These are phyloP conservation scores for Debaryomyces coudertii DNA, from an alignment of 1,139 yeast genomes.

Conservation along the genomic window DNA sequence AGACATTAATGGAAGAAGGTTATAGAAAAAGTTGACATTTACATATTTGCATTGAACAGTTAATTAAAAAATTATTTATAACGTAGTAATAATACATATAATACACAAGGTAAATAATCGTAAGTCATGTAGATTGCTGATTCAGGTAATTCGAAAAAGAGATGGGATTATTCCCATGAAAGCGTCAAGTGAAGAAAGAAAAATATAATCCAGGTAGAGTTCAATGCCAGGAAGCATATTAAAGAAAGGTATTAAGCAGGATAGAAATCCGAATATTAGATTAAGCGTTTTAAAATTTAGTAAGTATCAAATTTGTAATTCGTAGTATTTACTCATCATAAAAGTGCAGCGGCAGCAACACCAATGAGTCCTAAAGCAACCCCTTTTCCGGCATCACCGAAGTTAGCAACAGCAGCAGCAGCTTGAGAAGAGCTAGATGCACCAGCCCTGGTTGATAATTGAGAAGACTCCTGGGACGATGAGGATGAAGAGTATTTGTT, in stretches of 20 bases:
- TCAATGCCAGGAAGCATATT: neutral
- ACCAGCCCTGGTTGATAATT: neutral
- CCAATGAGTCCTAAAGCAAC: conserved; percentile 52
- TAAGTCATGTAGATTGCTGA: conserved; percentile 4
- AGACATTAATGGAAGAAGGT: conserved; percentile 46
- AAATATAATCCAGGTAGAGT: conserved; percentile 1
- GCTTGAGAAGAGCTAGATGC: neutral
- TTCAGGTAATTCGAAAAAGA: neutral
- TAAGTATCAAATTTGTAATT: neutral
- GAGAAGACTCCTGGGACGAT: neutral
- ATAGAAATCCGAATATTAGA: neutral
- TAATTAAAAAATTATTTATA: neutral
- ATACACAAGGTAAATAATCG: conserved; percentile 3
- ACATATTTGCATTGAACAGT: neutral
- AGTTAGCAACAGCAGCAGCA: conserved; percentile 16
- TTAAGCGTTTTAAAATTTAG: neutral
- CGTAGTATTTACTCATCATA: conserved; percentile 25
- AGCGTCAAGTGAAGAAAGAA: conserved; percentile 1
- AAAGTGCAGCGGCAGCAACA: conserved; percentile 50
- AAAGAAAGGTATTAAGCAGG: neutral
- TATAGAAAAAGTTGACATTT: conserved; percentile 13
- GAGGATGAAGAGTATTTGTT: neutral
- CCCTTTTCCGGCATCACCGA: conserved; percentile 38
- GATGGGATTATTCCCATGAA: neutral
- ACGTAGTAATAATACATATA: conserved; percentile 4